These are phyloP conservation scores for Cryphonectria nitschkei DNA, from an alignment of 2,329 filamentous ascomycete genomes.

Conservation along the genomic window DNA sequence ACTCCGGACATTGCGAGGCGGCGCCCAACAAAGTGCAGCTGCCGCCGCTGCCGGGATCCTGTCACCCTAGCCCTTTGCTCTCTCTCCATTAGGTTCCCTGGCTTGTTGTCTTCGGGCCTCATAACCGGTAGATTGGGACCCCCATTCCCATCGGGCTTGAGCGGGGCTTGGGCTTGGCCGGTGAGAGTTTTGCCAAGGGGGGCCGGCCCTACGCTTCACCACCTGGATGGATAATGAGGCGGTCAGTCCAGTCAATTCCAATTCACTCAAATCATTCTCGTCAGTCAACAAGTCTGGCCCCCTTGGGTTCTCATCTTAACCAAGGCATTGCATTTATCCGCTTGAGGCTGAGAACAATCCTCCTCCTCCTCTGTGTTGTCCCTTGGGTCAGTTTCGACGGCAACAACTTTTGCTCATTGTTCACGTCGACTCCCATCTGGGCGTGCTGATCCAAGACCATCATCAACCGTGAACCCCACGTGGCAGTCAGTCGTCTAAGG, in stretches of 20 bases:
- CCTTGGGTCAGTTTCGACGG: too few relatives aligned
- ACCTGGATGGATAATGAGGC: background rate
- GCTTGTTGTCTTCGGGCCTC: background rate
- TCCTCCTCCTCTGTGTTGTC: too few relatives aligned
- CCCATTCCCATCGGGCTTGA: background rate
- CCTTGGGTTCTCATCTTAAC: too few relatives aligned
- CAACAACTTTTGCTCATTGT: background rate
- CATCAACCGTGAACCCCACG: background rate
- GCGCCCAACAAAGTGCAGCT: background rate
- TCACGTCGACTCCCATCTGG: background rate
- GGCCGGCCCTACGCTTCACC: background rate
- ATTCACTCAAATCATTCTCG: too few relatives aligned
- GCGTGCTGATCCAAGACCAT: background rate
- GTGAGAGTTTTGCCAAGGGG: background rate
- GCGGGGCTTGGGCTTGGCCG: background rate
- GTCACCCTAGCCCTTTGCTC: background rate
- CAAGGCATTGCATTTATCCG: too few relatives aligned
- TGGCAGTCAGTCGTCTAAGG: background rate
- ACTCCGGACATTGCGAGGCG: background rate
- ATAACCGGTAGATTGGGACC: constrained; percentile 1
- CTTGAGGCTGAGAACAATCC: too few relatives aligned
- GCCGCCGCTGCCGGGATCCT: background rate
- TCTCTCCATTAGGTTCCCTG: background rate
- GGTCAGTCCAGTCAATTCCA: background rate
- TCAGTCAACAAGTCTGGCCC: background rate